Evolutionary conservation across 2,329 filamentous ascomycete genomes (phyloP), one percentile per base, ranked within the genome.

Genomic region (Nemania sp.): DNA sequence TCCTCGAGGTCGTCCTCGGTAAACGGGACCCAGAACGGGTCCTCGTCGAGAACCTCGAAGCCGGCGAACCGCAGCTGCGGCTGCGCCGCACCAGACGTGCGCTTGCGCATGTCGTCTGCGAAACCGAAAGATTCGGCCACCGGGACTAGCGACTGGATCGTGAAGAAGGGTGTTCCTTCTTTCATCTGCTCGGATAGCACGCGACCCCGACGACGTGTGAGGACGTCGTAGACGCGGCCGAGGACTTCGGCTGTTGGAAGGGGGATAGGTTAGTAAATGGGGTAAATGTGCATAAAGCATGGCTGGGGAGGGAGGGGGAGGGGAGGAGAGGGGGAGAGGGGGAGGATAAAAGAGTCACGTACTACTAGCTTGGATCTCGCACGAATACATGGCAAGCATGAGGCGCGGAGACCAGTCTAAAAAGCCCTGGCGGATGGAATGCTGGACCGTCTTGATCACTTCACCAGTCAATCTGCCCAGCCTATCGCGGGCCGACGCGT

Each of bases 1-100:
- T 99, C 94, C 78, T 99, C 94, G 46, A 99, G 74, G 68, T 99
- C 91, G 70, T 97, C 94, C 69, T 97, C 94, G 0, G 93, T 97
- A 61, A 91, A 91, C 1, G 94, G 94, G 41, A 96, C 91, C 94
- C 94, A 99, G 76, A 95, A 96, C 0, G 94, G 94, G 76, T 99
- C 94, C 73, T 97, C 88, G 70, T 97, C 91, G 2, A 97, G 78
- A 63, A 96, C 83, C 72, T 97, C 91, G 68, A 92, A 99, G 1
- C 94, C 94, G 6, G 90, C 84, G 69, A 97, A 99, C 57, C 96
- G 88, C 31, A 99, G 80, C 77, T 97, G 94, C 44, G 94, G 94
- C 66, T 90, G 89, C 1, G 94, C 94, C 3, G 89, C 90, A 3
- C 94, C 94, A 6, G 87, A 91, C 1, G 91, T 96, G 6, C 92